Percentiles rank a stretch among this genome's conserved stretches.
Conservation (phyloP, 2,329 filamentous ascomycete genomes). For the Colletotrichum viniferum region DNA sequence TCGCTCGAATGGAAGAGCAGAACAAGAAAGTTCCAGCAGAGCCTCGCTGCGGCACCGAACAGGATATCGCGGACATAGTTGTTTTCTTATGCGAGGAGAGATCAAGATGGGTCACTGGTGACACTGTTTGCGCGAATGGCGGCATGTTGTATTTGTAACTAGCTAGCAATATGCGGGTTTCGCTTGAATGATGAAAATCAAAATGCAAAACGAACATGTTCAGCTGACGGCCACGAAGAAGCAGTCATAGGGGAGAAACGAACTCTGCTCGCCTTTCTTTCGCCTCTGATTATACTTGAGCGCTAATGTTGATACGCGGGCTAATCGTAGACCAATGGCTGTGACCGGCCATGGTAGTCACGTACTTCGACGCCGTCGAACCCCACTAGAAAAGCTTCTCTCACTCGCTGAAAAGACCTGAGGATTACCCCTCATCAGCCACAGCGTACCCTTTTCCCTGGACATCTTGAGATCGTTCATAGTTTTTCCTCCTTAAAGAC, state of each 20-base stretch:
- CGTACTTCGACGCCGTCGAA: background rate
- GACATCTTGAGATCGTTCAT: background rate
- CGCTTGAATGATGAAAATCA: background rate
- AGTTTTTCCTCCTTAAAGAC: no score
- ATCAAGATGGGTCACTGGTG: constrained; percentile 10
- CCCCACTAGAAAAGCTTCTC: background rate
- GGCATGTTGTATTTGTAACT: constrained; percentile 2
- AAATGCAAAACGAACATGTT: background rate
- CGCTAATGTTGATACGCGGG: background rate
- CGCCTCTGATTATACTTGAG: background rate
- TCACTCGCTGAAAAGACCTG: background rate
- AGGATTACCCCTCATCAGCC: background rate
- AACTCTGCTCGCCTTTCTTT: background rate
- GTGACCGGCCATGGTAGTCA: background rate
- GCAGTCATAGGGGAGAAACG: background rate
- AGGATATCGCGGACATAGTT: constrained; percentile 10
- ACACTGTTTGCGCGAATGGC: constrained; percentile 9
- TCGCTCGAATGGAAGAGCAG: constrained; percentile 3
- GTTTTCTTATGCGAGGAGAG: constrained; percentile 6
- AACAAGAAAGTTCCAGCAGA: constrained; percentile 8
- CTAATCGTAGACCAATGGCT: background rate
- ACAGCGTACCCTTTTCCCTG: background rate
- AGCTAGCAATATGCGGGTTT: background rate
- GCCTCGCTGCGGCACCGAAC: background rate
- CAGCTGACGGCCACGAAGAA: background rate